These are phyloP conservation scores for Simplicillium aogashimaense DNA, from an alignment of 2,329 filamentous ascomycete species.

Conservation along the genomic window DNA sequence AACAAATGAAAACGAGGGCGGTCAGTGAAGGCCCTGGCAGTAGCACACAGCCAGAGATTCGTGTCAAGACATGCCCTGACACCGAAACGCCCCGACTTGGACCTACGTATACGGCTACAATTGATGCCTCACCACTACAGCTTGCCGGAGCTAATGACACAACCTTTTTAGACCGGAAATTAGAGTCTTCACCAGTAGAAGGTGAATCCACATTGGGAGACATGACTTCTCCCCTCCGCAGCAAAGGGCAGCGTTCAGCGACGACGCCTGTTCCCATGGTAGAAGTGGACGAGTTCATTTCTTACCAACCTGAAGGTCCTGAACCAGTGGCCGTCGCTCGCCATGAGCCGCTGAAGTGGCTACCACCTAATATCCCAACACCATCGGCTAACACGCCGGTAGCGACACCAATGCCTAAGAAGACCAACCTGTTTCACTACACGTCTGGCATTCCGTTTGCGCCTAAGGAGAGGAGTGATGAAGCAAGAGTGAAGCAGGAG, in stretches of 20 bases:
- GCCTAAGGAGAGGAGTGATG: slow-evolving; percentile 43
- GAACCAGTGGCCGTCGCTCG: slow-evolving; percentile 24
- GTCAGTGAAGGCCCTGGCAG: slow-evolving; percentile 9
- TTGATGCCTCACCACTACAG: slow-evolving; percentile 5
- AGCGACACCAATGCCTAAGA: slow-evolving; percentile 25
- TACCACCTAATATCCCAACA: slow-evolving; percentile 36
- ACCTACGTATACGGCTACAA: background rate
- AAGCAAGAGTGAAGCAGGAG: slow-evolving; percentile 1
- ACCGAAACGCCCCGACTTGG: background rate
- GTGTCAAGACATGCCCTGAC: too few relatives aligned
- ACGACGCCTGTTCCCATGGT: background rate
- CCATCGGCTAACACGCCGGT: slow-evolving; percentile 21
- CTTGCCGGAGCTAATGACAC: background rate
- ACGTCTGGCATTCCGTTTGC: slow-evolving; percentile 40
- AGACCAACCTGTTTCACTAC: slow-evolving; percentile 21
- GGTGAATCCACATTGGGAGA: slow-evolving; percentile 2
- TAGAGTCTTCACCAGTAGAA: background rate
- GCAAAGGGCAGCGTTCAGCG: background rate
- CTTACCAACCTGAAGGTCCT: slow-evolving; percentile 46
- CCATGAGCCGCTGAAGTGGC: slow-evolving; percentile 36
- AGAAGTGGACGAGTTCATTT: slow-evolving; percentile 35
- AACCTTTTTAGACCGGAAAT: background rate
- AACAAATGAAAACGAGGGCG: slow-evolving; percentile 10
- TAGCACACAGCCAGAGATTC: background rate
- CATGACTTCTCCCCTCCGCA: slow-evolving; percentile 4